Conservation (phyloP, 1,139 yeast genomes). For the Lodderomyces metapsilosis region DNA sequence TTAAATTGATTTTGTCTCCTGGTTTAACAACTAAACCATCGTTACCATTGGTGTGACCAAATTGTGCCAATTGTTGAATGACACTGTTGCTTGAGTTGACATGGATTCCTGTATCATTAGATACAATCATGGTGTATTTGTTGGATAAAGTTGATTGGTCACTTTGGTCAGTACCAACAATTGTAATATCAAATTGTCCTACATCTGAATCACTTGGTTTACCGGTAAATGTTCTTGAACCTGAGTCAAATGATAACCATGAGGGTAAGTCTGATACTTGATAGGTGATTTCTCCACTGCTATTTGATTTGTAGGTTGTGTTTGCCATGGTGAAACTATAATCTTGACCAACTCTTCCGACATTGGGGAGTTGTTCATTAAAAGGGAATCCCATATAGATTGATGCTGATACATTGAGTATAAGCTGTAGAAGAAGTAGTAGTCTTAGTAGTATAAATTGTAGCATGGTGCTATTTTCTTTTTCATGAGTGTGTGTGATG, state of each 20-base stretch:
- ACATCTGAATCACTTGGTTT: constrained; percentile 57
- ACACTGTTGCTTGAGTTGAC: constrained; percentile 39
- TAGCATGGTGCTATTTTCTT: constrained; percentile 4
- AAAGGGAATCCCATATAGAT: constrained; percentile 74
- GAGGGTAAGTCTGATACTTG: constrained; percentile 58
- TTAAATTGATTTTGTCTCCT: constrained; percentile 59
- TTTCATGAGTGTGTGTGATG: no score
- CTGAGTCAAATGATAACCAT: constrained; percentile 75
- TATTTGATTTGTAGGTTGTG: constrained; percentile 61
- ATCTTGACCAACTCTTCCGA: constrained; percentile 65
- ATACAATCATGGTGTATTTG: constrained; percentile 58
- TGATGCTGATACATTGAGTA: constrained; percentile 12
- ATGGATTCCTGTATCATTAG: constrained; percentile 52
- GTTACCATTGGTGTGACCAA: constrained; percentile 70
- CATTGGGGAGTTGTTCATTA: constrained; percentile 78
- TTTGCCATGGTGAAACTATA: constrained; percentile 71
- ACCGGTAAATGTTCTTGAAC: constrained; percentile 65
- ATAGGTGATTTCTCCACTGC: constrained; percentile 49
- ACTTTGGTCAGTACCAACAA: constrained; percentile 64
- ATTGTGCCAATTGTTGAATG: constrained; percentile 49
- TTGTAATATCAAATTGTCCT: constrained; percentile 44
- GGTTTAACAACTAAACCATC: constrained; percentile 75
- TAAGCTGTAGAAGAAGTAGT: constrained; percentile 14
- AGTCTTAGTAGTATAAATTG: constrained; percentile 8
- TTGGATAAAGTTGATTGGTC: constrained; percentile 44